A percentile compares a stretch with the other conserved stretches of the same genome.
phyloP scores from a whole-genome alignment of 2,329 filamentous ascomycete genomes.

The Madurella fahalii region DNA sequence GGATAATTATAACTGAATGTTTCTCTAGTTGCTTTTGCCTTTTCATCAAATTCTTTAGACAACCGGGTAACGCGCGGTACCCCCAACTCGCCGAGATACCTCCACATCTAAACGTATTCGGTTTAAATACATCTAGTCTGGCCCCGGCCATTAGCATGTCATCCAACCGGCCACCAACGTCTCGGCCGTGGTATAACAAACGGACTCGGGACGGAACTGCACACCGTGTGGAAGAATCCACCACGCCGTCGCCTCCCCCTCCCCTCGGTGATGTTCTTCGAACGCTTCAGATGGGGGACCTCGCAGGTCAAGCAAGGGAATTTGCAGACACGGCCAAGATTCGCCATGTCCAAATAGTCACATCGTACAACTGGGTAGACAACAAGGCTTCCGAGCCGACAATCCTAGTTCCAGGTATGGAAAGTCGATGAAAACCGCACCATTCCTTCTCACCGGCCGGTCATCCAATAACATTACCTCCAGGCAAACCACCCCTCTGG shows the following conservation, averaged over 20 bases:
- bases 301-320: constrained; percentile 17
- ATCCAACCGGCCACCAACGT: neutral
- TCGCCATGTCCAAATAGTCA: constrained; percentile 23
- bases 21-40: too few relatives aligned
- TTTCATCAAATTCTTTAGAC: too few relatives aligned
- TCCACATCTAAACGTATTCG: neutral
- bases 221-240: neutral
- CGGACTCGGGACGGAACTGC: neutral
- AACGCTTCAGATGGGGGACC: constrained; percentile 11
- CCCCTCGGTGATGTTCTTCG: constrained; percentile 23
- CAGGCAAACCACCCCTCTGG: constrained; percentile 50
- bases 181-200: neutral
- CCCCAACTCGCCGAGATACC: neutral
- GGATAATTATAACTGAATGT: too few relatives aligned
- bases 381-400: constrained; percentile 16
- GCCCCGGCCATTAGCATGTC: neutral
- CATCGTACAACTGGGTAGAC: constrained; percentile 38
- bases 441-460: too few relatives aligned
- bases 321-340: constrained; percentile 23
- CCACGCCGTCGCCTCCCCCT: constrained; percentile 14
- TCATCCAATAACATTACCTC: too few relatives aligned
- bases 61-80: neutral
- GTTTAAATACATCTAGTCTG: neutral
- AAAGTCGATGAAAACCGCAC: neutral
- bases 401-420: constrained; percentile 34